phyloP scores from a whole-genome alignment of 2,329 filamentous ascomycete genomes.

The Aspergillus proliferans region DNA sequence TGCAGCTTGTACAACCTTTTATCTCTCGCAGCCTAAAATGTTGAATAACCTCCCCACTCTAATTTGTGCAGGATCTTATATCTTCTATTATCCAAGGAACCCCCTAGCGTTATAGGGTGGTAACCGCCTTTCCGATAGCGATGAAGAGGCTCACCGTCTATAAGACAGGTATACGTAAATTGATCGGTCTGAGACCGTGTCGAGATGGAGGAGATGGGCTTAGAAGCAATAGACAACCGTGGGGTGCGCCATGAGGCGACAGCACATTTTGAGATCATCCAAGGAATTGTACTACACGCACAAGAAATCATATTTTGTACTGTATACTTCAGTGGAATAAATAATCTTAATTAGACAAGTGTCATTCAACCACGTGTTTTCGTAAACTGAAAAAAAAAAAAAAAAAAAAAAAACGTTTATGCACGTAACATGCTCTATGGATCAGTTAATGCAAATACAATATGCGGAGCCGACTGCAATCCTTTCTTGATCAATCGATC shows the following conservation, averaged over 20 bases:
- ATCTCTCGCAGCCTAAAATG: slow-evolving; percentile 32
- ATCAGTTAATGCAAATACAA: slow-evolving; percentile 1
- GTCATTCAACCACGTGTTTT: no score
- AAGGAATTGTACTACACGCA: no score
- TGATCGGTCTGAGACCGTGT: slow-evolving; percentile 1
- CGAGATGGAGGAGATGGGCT: not conserved
- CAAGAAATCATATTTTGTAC: no score
- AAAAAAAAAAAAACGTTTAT: no score
- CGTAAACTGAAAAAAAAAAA: no score
- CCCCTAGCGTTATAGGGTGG: slow-evolving; percentile 28
- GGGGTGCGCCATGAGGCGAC: no score
- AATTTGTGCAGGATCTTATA: slow-evolving; percentile 36
- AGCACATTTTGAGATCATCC: no score
- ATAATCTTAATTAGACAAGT: no score
- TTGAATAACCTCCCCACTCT: slow-evolving; percentile 31
- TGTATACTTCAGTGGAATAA: no score
- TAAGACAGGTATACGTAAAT: slow-evolving; percentile 1
- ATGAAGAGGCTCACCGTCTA: slow-evolving; percentile 19
- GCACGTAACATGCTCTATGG: no score
- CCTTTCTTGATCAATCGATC: slow-evolving; percentile 10
- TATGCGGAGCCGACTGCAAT: slow-evolving; percentile 8
- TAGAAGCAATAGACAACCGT: no score
- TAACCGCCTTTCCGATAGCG: slow-evolving; percentile 24
- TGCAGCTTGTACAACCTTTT: slow-evolving; percentile 10
- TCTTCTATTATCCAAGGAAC: slow-evolving; percentile 21